Evolutionary conservation across 805 yeast species (phyloP), one percentile per base, ranked within the genome.

Genomic region (Metschnikowia henanensis): DNA sequence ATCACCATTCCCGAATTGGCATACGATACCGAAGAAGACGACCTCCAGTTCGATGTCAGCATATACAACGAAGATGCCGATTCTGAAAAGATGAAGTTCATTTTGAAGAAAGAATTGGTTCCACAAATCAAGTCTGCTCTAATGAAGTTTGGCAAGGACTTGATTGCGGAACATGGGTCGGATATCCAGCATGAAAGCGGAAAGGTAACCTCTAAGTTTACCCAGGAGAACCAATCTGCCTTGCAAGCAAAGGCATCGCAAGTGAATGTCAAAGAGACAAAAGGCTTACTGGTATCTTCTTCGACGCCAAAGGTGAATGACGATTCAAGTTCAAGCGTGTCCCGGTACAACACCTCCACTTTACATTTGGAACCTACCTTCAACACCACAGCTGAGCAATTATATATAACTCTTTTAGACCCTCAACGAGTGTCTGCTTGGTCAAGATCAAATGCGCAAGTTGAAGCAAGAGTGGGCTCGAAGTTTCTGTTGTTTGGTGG

Each of bases 1-100:
- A 83, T 94, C 43, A 77, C 81, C 6, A 68, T 94, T 39, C 99
- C 99, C 5, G 99, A 94, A 64, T 76, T 94, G 47, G 92, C 97
- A 6, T 94, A 94, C 65, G 98, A 94, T 63, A 80, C 95, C 8
- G 94, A 84, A 41, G 76, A 69, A 20, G 91, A 84, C 48, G 97
- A 90, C 52, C 85, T 83, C 57, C 97, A 88, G 63, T 94, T 92
- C 61, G 85, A 84, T 39, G 75, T 90, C 40, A 74, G 84, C 19
- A 75, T 90, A 33, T 77, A 76, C 57, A 76, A 77, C 47, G 84
- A 82, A 49, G 69, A 64, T 49, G 57, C 71, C 19, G 61, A 58
- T 12, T 56, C 68, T 20, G 82, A 80, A 41, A 79, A 79, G 21
- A 68, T 83, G 41, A 79, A 87, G 47, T 64, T 73, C 2, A 49